Conservation (phyloP, 192 early-diverging fungal genomes). For the Umbelopsis ramanniana region DNA sequence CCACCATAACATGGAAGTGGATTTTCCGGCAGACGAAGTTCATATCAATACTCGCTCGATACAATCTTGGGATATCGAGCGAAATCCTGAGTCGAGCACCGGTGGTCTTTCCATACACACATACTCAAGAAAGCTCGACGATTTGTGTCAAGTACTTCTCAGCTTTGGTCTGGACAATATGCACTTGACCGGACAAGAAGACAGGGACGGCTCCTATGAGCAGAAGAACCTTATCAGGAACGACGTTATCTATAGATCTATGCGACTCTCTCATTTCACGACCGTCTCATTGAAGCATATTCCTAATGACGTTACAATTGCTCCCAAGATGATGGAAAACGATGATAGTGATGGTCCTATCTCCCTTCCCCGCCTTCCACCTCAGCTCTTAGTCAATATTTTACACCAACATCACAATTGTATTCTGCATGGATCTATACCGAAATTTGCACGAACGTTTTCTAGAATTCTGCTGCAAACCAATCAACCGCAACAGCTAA, state of each 20-base stretch:
- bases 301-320: background rate
- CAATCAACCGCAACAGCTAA: conserved; percentile 7
- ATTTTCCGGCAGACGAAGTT: background rate
- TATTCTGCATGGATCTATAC: conserved; percentile 38
- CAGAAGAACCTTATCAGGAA: conserved; percentile 29
- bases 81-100: background rate
- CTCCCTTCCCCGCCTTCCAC: conserved; percentile 5
- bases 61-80: conserved; percentile 22
- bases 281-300: conserved; percentile 7
- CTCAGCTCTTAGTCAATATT: conserved; percentile 12
- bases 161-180: conserved; percentile 37
- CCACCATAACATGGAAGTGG: background rate
- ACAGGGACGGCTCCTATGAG: background rate
- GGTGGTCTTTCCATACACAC: conserved; percentile 40
- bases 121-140: conserved; percentile 28
- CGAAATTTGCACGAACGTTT: conserved; percentile 28
- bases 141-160: conserved; percentile 32
- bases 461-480: conserved; percentile 21
- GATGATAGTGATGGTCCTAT: background rate
- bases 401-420: conserved; percentile 32
- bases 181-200: conserved; percentile 10
- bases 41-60: conserved; percentile 27
- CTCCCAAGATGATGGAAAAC: background rate
- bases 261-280: conserved; percentile 33
- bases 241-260: conserved; percentile 37